These are phyloP conservation scores for Aspergillus calidoustus DNA, from an alignment of 2,329 filamentous ascomycete genomes.

Conservation along the genomic window DNA sequence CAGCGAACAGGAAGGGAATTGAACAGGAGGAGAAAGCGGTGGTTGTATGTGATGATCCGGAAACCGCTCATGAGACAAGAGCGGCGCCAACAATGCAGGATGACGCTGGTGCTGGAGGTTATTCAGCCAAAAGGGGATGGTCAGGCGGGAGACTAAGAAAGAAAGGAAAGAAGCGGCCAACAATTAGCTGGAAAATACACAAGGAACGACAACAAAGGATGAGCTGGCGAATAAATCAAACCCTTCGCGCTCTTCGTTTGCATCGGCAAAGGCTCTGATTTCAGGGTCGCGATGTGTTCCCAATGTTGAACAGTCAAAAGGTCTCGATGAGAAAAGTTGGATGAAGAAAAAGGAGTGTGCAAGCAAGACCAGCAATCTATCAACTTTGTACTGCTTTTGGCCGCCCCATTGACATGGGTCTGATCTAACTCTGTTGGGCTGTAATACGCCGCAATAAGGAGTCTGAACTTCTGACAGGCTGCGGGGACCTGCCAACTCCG, in stretches of 20 bases:
- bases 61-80: conserved; percentile 27
- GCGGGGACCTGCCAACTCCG: background rate
- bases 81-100: conserved; percentile 25
- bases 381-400: background rate
- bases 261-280: background rate
- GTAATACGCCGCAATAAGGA: conserved; percentile 2
- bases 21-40: conserved; percentile 22
- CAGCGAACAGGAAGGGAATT: conserved; percentile 1
- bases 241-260: background rate
- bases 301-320: background rate
- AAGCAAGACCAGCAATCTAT: background rate
- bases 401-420: background rate
- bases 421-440: background rate
- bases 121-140: conserved; percentile 21
- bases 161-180: conserved; percentile 14
- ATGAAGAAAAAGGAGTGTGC: background rate
- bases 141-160: conserved; percentile 20
- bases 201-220: conserved; percentile 1
- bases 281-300: background rate
- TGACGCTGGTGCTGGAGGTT: conserved; percentile 25
- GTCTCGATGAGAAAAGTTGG: background rate
- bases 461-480: background rate
- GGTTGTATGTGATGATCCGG: conserved; percentile 11
- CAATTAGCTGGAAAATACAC: conserved; percentile 7
- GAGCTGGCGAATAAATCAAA: conserved; percentile 8